Base-by-base conservation (phyloP, 202 grass and related monocot genomes). In the Tripidium arundinaceum region DNA sequence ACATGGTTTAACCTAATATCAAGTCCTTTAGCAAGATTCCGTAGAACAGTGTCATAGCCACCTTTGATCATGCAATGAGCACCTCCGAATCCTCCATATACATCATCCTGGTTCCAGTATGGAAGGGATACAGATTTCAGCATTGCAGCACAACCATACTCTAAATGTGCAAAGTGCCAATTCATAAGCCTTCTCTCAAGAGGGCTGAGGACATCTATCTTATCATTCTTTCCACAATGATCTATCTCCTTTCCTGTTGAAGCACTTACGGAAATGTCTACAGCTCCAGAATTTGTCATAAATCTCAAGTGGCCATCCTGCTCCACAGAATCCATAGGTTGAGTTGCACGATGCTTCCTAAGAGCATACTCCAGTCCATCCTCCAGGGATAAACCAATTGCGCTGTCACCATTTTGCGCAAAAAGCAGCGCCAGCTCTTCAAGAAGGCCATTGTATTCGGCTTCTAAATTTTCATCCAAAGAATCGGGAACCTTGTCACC, bases 1-100 rank as follows among this genome's bases (percentile, higher is more conserved):
- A 68, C 77, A 80, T 93, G 90, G 19, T 91, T 96, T 82, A 96
- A 87, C 43, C 60, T 83, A 81, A 99, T 73, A 91, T 96, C 90
- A 84, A 99, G 81, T 86, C 96, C 96, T 74, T 91, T 77, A 33
- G 89, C 84, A 83, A 99, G 77, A 57, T 74, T 93, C 78, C 91
- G 74, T 62, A 99, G 65, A 90, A 99, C 90, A 85, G 84, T 83
- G 52, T 69, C 88, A 63, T 93, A 99, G 41, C 96, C 96, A 64
- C 96, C 96, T 91, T 96, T 99, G 74, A 99, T 96, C 96, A 99
- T 99, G 85, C 96, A 99, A 83, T 99, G 96, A 80, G 96, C 43
- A 66, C 96, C 96, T 71, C 96, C 96, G 24, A 99, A 99, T 50
- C 96, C 96, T 91, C 96, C 96, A 78, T 99, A 99, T 22, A 87